Base-by-base conservation (phyloP, 306 rosid genomes). In the Casuarina equisetifolia region DNA sequence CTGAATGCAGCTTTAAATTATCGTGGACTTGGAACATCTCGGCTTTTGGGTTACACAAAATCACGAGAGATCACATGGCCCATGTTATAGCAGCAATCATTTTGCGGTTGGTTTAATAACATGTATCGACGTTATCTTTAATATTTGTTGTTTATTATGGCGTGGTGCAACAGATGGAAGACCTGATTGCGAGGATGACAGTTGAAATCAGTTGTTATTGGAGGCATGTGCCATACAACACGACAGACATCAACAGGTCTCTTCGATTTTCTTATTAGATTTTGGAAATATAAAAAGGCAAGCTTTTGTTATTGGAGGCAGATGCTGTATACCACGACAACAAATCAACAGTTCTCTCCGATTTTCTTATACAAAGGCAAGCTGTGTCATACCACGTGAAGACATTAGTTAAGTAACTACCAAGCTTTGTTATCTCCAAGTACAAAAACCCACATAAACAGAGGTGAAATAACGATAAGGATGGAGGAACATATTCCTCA, bases 271-370 rank as follows among this genome's bases (percentile, higher is more conserved):
- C 16, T 25, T 32, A 57, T 57, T 20, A 57, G 38, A 4, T 9
- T 57, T 20, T 19, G 25, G 20, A n/a, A 57, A 57, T 19, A 57
- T 19, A 19, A 5, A 17, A 17, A 57, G 63, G 4, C 8, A 32
- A 25, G 32, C 32, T 25, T 25, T 76, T 59, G 36, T 75, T 61
- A 35, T 51, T 57, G 9, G 59, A 17, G 1, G 79, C 63, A 75
- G 62, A 59, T 61, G 62, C 63, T 0, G 2, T 25, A 19, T 32
- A 61, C 25, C 55, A 51, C 45, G 19, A 43, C 63, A 75, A 72
- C 32, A 75, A 72, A 62, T 7, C 3, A 48, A 48, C 13, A 48
- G 51, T 12, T 3, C 9, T 57, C 35, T 8, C 12, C 25, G 39
- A 58, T 58, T 19, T 58, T 58, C 16, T 25, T 19, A 57, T 19